A percentile compares a stretch with the other conserved stretches of the same genome.
Conservation (phyloP, 306 rosid species). For the Quercus aquifolioides region DNA sequence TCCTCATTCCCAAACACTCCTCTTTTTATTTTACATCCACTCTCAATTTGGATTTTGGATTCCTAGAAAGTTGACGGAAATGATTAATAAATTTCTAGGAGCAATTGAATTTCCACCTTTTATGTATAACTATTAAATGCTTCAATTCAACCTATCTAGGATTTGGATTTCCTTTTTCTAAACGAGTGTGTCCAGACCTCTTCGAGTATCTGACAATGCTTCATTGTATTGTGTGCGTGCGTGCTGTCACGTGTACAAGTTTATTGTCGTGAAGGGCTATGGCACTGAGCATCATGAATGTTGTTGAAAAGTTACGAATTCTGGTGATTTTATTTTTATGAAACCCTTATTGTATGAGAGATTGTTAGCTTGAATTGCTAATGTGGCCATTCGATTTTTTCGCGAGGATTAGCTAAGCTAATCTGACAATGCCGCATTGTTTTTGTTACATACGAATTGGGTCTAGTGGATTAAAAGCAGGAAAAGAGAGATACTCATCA, state of each 20-base stretch:
- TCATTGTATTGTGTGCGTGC: not conserved
- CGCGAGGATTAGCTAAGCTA: not conserved
- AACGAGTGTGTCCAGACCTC: too few species aligned
- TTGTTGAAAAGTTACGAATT: not conserved
- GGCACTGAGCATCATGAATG: not conserved
- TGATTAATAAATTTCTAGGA: not conserved
- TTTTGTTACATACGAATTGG: not conserved
- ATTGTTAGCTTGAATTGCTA: not conserved
- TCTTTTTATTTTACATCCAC: not conserved
- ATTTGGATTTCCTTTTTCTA: too few species aligned
- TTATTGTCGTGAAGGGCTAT: too few species aligned
- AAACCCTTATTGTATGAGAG: not conserved
- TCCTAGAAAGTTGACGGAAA: slow-evolving; percentile 5
- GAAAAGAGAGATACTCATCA: not conserved
- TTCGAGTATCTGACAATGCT: not conserved
- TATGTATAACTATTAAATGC: too few species aligned
- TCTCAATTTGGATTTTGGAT: not conserved
- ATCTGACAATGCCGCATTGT: not conserved
- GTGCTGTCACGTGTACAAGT: not conserved
- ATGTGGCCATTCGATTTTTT: not conserved
- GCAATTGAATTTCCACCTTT: not conserved
- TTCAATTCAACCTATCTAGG: too few species aligned
- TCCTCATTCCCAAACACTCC: not conserved
- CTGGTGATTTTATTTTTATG: not conserved
- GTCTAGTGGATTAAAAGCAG: not conserved